Conservation (phyloP, 192 early-diverging fungal genomes). For the Polychytrium aggregatum region DNA sequence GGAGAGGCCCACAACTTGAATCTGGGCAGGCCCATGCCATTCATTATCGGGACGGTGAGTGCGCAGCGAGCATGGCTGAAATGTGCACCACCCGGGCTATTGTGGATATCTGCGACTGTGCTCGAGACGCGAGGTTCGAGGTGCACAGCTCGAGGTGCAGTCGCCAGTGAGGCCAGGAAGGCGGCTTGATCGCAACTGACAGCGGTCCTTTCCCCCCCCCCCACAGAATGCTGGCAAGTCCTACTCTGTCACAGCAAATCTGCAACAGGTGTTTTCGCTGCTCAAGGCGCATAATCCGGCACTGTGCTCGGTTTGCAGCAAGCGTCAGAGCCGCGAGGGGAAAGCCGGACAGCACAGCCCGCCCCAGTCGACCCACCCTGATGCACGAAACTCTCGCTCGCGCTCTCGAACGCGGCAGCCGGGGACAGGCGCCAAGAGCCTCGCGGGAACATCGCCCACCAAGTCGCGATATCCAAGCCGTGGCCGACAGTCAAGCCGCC, state of each 20-base stretch:
- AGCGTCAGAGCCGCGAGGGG: constrained; percentile 3
- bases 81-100: too few relatives aligned
- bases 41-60: too few relatives aligned
- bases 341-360: neutral
- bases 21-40: too few relatives aligned
- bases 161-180: too few relatives aligned
- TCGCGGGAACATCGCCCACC: neutral
- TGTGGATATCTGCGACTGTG: too few relatives aligned
- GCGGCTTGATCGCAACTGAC: too few relatives aligned
- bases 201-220: too few relatives aligned
- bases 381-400: neutral
- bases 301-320: constrained; percentile 37
- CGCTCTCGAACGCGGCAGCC: constrained; percentile 2
- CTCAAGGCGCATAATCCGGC: constrained; percentile 44
- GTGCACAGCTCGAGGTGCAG: too few relatives aligned
- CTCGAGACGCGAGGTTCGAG: too few relatives aligned
- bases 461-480: constrained; percentile 1
- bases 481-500: neutral
- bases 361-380: neutral
- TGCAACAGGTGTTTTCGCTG: constrained; percentile 44
- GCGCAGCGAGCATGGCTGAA: too few relatives aligned
- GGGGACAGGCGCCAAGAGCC: neutral
- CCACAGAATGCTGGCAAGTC: constrained; percentile 44
- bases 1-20: too few relatives aligned
- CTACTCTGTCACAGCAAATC: constrained; percentile 47